Base-by-base conservation (phyloP, 129 eudicot genomes). In the Daucus carota region DNA sequence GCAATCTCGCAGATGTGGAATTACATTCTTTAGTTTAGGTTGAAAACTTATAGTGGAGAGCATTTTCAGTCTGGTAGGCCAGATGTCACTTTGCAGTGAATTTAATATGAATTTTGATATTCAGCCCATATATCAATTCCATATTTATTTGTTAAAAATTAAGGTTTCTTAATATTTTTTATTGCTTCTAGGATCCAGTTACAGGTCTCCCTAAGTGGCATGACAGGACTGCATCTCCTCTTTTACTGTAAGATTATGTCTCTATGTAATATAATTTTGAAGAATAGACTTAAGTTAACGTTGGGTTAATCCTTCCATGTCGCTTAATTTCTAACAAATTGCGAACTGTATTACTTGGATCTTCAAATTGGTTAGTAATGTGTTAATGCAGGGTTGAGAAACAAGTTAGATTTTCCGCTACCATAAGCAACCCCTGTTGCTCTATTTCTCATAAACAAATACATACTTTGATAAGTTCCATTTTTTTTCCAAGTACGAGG, bases 191-290 rank as follows among this genome's bases (percentile, higher is more conserved):
- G 96, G 99, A 95, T 85, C 99, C 99, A 66, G 97, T 95, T 57
- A 95, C 97, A 67, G 88, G 85, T 74, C 85, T 80, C 77, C 99
- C 99, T 8, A 38, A 80, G 76, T 89, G 96, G 96, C 94, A 91
- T 85, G 87, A 79, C 16, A 86, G 97, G 83, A 85, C 89, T 75
- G 33, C 87, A 4, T 86, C 97, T 82, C 96, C 99, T 78, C 82
- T 89, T 75, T 89, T 95, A 82, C 77, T 95, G 97, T 95, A 92
- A 86, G 96, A 76, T 83, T 43, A 70, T 54, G 29, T 60, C 40
- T 50, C 83, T 41, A 54, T 26, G 38, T 13, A 11, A 59, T 75
- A 10, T 74, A 20, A 12, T 13, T 50, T 5, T 52, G 77, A 26
- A n/a, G n/a, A n/a, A n/a, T n/a, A n/a, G n/a, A 6, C 59, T 74